Evolutionary conservation across 108 stramenopile genomes (phyloP), one percentile per base, ranked within the genome.

Genomic region (Chaetoceros muelleri): DNA sequence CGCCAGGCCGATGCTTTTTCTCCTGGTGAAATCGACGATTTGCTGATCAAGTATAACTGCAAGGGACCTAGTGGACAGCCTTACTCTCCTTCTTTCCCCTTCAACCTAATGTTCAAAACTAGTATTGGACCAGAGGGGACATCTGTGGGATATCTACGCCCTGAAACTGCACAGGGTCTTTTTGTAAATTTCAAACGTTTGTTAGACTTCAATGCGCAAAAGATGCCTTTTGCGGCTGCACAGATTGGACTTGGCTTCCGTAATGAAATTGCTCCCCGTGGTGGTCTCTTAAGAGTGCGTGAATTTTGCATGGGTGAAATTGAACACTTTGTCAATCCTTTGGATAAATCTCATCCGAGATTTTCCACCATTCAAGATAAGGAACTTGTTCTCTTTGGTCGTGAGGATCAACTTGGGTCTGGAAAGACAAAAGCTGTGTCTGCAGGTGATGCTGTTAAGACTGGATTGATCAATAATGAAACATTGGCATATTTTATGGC

Each of bases 61-160:
- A 86, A 81, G 69, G 76, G 90, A 24, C 72, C 84, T 8, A 85
- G 83, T 48, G 96, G 96, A 30, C 80, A 95, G 60, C 50, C 84
- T 18, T 95, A 93, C 56, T 79, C 85, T 55, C 78, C 84, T 46
- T 92, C 96, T 26, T 99, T 97, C 61, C 96, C 99, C 3, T 99
- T 99, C 86, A 99, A 99, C 78, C 80, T 99, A 53, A 99, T 99
- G 99, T 99, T 99, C 76, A 90, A 95, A 79, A 99, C 98, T 30
- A 90, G 87, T 46, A 99, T 99, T 59, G 99, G 99, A 26, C 99
- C 99, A 13, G 95, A 96, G 74, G 99, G 99, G 21, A 93, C 93
- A 18, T 30, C 76, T 26, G 93, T 93, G 30, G 99, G 97, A 28
- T 99, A 87, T 75, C 79, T 99, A 76, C 84, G 99, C 23, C 99